Conservation (phyloP, 805 yeast species). For the Wickerhamiella allomyrinae region DNA sequence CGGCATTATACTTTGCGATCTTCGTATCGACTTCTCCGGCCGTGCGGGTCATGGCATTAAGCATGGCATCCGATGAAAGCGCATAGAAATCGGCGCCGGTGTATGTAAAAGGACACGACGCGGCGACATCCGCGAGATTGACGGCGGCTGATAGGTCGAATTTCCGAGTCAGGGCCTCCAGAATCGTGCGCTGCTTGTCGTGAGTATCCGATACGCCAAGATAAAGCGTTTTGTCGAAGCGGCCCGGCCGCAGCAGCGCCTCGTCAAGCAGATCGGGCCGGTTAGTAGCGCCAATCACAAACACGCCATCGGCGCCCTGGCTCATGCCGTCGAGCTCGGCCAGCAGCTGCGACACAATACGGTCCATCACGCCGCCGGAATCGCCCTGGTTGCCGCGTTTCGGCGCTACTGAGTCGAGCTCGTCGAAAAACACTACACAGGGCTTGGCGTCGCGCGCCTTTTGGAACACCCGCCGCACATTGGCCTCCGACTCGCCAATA, state of each 20-base stretch:
- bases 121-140: slow-evolving; percentile 44
- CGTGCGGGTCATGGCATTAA: slow-evolving; percentile 87
- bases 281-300: slow-evolving; percentile 97
- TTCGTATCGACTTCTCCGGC: slow-evolving; percentile 63
- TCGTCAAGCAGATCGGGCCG: slow-evolving; percentile 92
- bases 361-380: slow-evolving; percentile 98
- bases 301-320: slow-evolving; percentile 76
- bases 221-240: slow-evolving; percentile 91
- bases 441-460: slow-evolving; percentile 93
- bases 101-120: slow-evolving; percentile 68
- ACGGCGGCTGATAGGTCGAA: slow-evolving; percentile 43
- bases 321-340: slow-evolving; percentile 94
- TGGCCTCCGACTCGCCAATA: slow-evolving; percentile 97
- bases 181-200: slow-evolving; percentile 71
- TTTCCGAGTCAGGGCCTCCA: slow-evolving; percentile 80
- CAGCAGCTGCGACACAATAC: slow-evolving; percentile 87
- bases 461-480: slow-evolving; percentile 87
- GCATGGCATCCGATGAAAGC: slow-evolving; percentile 85
- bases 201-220: slow-evolving; percentile 86
- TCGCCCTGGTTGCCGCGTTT: slow-evolving; percentile 98
- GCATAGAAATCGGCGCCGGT: slow-evolving; percentile 99
- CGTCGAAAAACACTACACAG: slow-evolving; percentile 94
- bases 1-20: slow-evolving; percentile 37
- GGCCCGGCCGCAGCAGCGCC: slow-evolving; percentile 82
- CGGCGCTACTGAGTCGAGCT: slow-evolving; percentile 95